Evolutionary conservation across 305 asterid genomes (phyloP), one percentile per base, ranked within the genome.

Genomic region (Caryopteris hybrid): DNA sequence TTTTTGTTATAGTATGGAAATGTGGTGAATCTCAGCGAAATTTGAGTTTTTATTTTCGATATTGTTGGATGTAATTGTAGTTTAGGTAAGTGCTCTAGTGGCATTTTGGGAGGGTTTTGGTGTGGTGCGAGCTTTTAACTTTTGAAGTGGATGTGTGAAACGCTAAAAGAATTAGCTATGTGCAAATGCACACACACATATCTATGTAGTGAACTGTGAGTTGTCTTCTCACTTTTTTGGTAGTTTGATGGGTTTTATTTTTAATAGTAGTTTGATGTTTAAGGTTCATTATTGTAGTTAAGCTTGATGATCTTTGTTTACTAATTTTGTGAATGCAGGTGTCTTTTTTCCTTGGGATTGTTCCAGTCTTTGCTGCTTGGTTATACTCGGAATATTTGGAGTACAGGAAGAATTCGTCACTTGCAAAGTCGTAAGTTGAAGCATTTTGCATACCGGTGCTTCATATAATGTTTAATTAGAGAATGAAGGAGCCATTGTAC

Each of bases 321-420:
- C 12, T 64, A 7, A 68, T 56, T 52, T 76, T 52, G 41, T 34
- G 72, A 74, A 62, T 78, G 77, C 81, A 89, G 94, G 94, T 92
- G 64, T 75, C 96, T 1, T 85, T 91, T 79, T 86, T 89, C 69
- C 79, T 87, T 52, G 96, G 95, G 59, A 67, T 87, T 73, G 79
- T 86, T 13, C 87, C 96, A 0, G 47, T 91, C 16, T 79, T 84
- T 71, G 96, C 84, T 39, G 91, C 91, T 65, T 92, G 96, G 98
- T 52, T 87, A 34, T 86, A 77, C 78, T 76, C 96, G 5, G 96
- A 87, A 71, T 86, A 79, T 71, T 70, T 89, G 87, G 88, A 87
- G 78, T 77, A 64, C 80, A 72, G 75, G 79, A 87, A 83, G 56
- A 75, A 56, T 54, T 72, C 73, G 1, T 66, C 81, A 8, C 42